Evolutionary conservation across 1,284 basidiomycete genomes (phyloP), one percentile per base, ranked within the genome.

Genomic region (Boletus sp.): DNA sequence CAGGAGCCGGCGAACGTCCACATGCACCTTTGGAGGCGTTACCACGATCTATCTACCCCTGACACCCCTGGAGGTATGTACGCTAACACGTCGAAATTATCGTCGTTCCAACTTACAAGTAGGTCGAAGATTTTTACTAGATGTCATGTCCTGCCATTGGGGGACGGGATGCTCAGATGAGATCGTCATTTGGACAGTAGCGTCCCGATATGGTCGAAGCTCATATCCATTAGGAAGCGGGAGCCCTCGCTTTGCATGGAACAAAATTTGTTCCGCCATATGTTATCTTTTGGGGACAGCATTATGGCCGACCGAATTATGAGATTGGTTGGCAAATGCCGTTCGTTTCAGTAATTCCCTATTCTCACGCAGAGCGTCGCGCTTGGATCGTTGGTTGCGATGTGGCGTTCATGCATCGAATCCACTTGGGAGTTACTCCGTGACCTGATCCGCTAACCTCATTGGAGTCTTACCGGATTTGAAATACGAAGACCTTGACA

Each of bases 401-500:
- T 26, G 36, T 44, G 22, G 39, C 20, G 35, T 41, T 45, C 41
- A 45, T 12, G 22, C 37, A 19, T 23, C 9, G 20, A 47, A 34
- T 32, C 16, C 26, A 43, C 14, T 32, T 32, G 29, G 33, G 39
- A 37, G 22, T 27, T 22, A 20, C 34, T 36, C 19, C 32, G 26
- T 60, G 19, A 38, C 41, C 22, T 37, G 38, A 47, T 37, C 29
- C 23, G 43, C 25, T 29, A 16, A 14, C 25, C 5, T 19, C 34
- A 34, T 23, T 23, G n/a, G 22, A 37, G 26, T 34, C 32, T 45
- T 33, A 23, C 16, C 46, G 46, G 43, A 55, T 51, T 50, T 55
- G 48, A 52, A 62, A 51, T 50, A 17, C 6, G n/a, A 45, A 41
- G 25, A 37, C 35, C 35, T 32, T 47, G 52, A 39, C 22, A 23